Evolutionary conservation across 116 monocot species (phyloP).

Genomic region (Phalaenopsis hybrid): DNA sequence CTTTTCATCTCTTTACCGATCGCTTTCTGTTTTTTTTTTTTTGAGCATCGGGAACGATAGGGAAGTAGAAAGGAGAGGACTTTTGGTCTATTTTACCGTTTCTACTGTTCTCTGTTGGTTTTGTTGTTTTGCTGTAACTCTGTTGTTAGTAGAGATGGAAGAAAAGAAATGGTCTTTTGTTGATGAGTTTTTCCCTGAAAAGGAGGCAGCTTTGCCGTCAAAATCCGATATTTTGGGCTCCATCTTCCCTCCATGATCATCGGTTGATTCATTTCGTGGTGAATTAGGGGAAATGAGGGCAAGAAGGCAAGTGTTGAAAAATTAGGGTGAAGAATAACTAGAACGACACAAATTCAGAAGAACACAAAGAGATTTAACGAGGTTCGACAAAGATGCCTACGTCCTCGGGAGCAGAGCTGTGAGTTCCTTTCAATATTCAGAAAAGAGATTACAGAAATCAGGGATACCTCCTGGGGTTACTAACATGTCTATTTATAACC

Average conservation of each 20-base stretch:
- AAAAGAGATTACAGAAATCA: too few species aligned
- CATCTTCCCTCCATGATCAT: constrained; percentile 4
- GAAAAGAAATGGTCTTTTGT: constrained; percentile 6
- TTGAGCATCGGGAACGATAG: neutral
- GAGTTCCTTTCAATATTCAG: too few species aligned
- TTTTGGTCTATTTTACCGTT: neutral
- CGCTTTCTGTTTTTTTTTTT: neutral
- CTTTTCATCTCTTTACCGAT: neutral
- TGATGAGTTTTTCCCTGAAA: constrained; percentile 6
- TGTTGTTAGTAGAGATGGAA: constrained; percentile 3
- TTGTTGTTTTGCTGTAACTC: neutral
- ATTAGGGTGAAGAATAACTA: too few species aligned
- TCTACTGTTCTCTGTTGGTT: neutral
- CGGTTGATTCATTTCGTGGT: too few species aligned
- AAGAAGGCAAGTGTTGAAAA: too few species aligned
- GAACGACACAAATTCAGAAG: too few species aligned
- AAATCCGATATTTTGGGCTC: constrained; percentile 8
- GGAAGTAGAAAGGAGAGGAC: neutral
- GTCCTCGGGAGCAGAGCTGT: too few species aligned
- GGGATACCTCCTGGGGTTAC: too few species aligned
- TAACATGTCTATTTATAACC: too few species aligned
- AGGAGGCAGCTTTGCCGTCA: constrained; percentile 2
- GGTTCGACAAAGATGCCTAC: too few species aligned
- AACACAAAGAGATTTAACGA: too few species aligned
- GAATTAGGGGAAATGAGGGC: too few species aligned